Evolutionary conservation across 768 basidiomycete genomes (phyloP).

Genomic region (Pisolithus albus): DNA sequence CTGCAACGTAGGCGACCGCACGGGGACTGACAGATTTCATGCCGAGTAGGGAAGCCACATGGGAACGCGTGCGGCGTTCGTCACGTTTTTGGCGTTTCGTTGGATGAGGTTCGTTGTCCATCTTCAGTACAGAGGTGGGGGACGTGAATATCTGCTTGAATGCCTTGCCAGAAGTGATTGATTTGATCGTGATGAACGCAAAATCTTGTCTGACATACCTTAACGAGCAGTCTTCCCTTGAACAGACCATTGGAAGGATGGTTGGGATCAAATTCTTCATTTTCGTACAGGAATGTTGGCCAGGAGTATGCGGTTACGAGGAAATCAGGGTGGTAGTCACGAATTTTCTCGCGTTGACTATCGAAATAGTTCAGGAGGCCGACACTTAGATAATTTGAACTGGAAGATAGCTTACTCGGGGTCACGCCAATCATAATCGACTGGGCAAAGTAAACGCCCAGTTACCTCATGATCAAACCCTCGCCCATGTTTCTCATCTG

Average conservation of each 20-base stretch:
- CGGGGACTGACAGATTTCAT: slow-evolving; percentile 13
- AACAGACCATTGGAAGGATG: slow-evolving; percentile 14
- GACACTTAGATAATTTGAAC: too few species aligned
- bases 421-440: not conserved
- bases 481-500: not conserved
- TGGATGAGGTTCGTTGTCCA: not conserved
- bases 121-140: slow-evolving; percentile 8
- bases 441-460: not conserved
- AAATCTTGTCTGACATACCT: slow-evolving; percentile 5
- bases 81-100: not conserved
- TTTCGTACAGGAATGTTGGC: slow-evolving; percentile 15
- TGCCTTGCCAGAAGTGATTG: slow-evolving; percentile 1
- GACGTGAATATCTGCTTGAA: slow-evolving; percentile 14
- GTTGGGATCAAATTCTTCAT: slow-evolving; percentile 1
- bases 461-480: not conserved
- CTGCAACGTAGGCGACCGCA: slow-evolving; percentile 17
- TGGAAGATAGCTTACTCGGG: too few species aligned
- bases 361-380: too few species aligned
- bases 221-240: slow-evolving; percentile 10
- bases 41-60: slow-evolving; percentile 3
- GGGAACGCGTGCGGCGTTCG: slow-evolving; percentile 5
- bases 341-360: slow-evolving; percentile 1
- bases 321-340: slow-evolving; percentile 11
- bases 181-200: not conserved
- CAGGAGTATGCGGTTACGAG: slow-evolving; percentile 11